Conservation (phyloP, 2,329 filamentous ascomycete genomes). For the Neocucurbitaria cava region DNA sequence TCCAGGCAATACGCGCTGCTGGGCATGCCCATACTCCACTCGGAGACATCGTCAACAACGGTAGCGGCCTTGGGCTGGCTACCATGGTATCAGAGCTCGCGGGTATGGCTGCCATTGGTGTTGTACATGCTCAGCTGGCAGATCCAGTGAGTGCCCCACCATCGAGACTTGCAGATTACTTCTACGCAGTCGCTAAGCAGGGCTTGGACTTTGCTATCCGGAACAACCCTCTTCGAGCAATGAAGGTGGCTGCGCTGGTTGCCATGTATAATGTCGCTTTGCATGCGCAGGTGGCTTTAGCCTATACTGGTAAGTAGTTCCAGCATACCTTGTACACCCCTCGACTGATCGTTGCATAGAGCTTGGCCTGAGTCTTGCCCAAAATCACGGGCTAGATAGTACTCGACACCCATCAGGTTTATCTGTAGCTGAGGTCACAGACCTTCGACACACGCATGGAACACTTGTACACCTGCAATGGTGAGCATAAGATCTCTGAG, state of each 20-base stretch:
- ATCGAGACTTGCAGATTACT: slow-evolving; percentile 19
- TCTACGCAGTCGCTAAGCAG: slow-evolving; percentile 24
- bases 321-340: background rate
- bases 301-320: slow-evolving; percentile 22
- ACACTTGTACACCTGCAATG: slow-evolving; percentile 21
- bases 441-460: slow-evolving; percentile 20
- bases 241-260: slow-evolving; percentile 28
- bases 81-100: slow-evolving; percentile 19
- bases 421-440: slow-evolving; percentile 4
- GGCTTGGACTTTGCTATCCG: slow-evolving; percentile 23
- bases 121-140: slow-evolving; percentile 12
- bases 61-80: background rate
- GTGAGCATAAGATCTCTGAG: background rate
- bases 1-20: slow-evolving; percentile 3
- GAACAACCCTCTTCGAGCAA: slow-evolving; percentile 21
- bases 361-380: slow-evolving; percentile 22
- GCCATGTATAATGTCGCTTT: slow-evolving; percentile 29
- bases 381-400: slow-evolving; percentile 8
- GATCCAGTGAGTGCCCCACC: slow-evolving; percentile 11
- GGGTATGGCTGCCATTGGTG: slow-evolving; percentile 25
- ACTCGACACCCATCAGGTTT: background rate
- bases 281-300: slow-evolving; percentile 23
- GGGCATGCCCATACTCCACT: slow-evolving; percentile 4
- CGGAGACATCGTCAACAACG: slow-evolving; percentile 10
- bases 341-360: slow-evolving; percentile 6